Conservation (phyloP, 2,329 filamentous ascomycete genomes). For the Aplosporella prunicola region DNA sequence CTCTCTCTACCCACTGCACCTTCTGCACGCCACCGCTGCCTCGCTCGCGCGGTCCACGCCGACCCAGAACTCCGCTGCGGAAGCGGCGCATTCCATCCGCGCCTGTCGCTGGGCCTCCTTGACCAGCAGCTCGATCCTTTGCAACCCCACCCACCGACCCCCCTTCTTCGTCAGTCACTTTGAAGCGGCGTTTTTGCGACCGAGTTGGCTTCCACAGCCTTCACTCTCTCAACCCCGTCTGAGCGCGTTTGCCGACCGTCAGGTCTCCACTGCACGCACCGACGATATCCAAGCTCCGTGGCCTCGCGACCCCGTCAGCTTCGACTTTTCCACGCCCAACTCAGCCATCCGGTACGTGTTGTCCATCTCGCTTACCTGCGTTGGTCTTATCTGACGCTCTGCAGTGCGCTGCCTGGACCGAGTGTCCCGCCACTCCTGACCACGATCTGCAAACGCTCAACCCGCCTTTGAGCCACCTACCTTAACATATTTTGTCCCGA, state of each 20-base stretch:
- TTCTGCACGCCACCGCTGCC: slow-evolving; percentile 8
- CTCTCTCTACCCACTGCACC: slow-evolving; percentile 13
- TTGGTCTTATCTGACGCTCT: slow-evolving; percentile 6
- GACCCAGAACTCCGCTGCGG: slow-evolving; percentile 17
- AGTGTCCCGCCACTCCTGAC: slow-evolving; percentile 6
- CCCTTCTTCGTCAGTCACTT: slow-evolving; percentile 19
- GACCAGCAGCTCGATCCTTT: slow-evolving; percentile 28
- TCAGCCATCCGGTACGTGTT: slow-evolving; percentile 6
- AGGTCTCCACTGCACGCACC: slow-evolving; percentile 5
- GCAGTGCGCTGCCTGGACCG: slow-evolving; percentile 6
- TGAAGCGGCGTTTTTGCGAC: slow-evolving; percentile 18
- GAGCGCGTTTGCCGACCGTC: slow-evolving; percentile 9
- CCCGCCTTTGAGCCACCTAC: slow-evolving; percentile 6
- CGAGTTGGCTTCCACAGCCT: slow-evolving; percentile 10
- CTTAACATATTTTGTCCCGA: slow-evolving; percentile 5
- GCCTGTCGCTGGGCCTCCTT: slow-evolving; percentile 26
- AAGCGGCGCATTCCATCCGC: slow-evolving; percentile 17
- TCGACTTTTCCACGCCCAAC: slow-evolving; percentile 4
- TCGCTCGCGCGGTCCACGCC: slow-evolving; percentile 15
- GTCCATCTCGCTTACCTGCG: slow-evolving; percentile 9
- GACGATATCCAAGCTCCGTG: slow-evolving; percentile 7
- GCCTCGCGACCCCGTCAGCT: slow-evolving; percentile 6
- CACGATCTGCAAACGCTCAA: slow-evolving; percentile 1
- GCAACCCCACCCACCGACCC: slow-evolving; percentile 18
- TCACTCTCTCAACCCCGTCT: slow-evolving; percentile 9